phyloP scores from a whole-genome alignment of 768 basidiomycete species.

The Naganishia vaughanmartiniae region DNA sequence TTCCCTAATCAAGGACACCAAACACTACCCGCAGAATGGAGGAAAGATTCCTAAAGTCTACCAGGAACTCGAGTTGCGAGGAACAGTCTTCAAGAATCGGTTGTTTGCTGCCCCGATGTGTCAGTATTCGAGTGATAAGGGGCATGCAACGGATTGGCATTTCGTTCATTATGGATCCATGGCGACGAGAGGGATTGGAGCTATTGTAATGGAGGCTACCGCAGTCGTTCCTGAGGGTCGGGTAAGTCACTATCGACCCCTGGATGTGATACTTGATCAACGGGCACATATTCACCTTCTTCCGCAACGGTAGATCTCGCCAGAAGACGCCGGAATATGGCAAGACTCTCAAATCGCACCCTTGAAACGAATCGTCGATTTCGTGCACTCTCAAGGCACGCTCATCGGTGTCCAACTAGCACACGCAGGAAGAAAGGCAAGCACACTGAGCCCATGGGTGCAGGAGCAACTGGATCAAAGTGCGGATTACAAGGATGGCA shows the following conservation, averaged over 20 bases:
- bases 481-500: constrained; percentile 29
- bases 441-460: constrained; percentile 69
- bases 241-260: constrained; percentile 2
- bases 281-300: neutral
- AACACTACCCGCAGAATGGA: constrained; percentile 57
- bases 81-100: constrained; percentile 69
- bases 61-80: constrained; percentile 63
- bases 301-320: constrained; percentile 63
- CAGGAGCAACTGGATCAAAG: constrained; percentile 41
- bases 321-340: constrained; percentile 76
- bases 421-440: constrained; percentile 78
- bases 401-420: constrained; percentile 75
- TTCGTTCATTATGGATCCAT: constrained; percentile 71
- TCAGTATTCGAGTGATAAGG: constrained; percentile 55
- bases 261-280: neutral
- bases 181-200: constrained; percentile 69
- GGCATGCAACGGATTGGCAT: constrained; percentile 79
- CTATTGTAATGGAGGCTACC: constrained; percentile 72
- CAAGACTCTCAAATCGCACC: constrained; percentile 70
- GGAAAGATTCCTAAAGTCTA: constrained; percentile 62
- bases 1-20: constrained; percentile 42
- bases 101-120: constrained; percentile 59
- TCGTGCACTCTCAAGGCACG: constrained; percentile 67
- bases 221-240: constrained; percentile 66
- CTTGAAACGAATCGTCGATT: constrained; percentile 69